These are phyloP conservation scores for Syzygium aromaticum DNA, from an alignment of 345 rosid genomes.

Conservation along the genomic window DNA sequence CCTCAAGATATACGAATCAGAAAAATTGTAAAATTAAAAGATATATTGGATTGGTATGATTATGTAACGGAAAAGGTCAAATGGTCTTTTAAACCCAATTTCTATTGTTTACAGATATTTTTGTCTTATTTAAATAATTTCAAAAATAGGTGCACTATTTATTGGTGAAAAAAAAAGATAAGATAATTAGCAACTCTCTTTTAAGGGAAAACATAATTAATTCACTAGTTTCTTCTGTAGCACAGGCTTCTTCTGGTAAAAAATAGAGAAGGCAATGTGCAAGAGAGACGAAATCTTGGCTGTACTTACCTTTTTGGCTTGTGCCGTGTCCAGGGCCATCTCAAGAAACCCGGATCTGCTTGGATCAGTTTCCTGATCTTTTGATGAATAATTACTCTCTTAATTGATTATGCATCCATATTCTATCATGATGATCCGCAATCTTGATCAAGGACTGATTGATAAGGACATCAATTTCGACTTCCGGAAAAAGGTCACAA, in stretches of 20 bases:
- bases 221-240: not conserved
- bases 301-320: no score
- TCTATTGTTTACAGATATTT: not conserved
- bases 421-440: no score
- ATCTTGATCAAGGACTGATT: not conserved
- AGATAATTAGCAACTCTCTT: not conserved
- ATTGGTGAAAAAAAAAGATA: not conserved
- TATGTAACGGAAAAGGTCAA: not conserved
- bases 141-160: not conserved
- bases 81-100: not conserved
- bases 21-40: not conserved
- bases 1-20: not conserved
- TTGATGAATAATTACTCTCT: no score
- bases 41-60: not conserved
- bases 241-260: not conserved
- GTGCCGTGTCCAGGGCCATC: no score
- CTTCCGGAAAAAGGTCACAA: not conserved
- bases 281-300: not conserved
- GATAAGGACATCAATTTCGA: not conserved
- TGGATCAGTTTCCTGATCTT: rapidly evolving
- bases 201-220: not conserved
- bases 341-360: no score
- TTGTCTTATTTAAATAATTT: not conserved
- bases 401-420: rapidly evolving
- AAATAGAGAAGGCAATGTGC: not conserved